Conservation (phyloP, 768 basidiomycete species). For the Mycena capillaripes region DNA sequence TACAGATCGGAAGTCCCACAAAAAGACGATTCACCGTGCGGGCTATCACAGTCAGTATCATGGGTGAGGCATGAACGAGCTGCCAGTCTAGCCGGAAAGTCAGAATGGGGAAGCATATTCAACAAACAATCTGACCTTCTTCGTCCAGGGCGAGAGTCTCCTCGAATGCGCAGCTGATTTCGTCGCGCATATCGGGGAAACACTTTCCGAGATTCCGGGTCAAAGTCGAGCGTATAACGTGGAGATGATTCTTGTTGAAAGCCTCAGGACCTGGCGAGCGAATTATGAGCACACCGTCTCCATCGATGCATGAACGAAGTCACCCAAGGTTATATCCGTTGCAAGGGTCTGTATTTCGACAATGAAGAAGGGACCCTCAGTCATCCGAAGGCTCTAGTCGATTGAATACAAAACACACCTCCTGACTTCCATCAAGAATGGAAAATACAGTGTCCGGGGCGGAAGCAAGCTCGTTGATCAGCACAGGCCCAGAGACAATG, state of each 20-base stretch:
- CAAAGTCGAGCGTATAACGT: conserved; percentile 4
- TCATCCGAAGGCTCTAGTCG: neutral
- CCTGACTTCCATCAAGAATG: neutral
- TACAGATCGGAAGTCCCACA: conserved; percentile 65
- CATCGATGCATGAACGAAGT: too few relatives aligned
- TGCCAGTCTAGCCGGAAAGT: conserved; percentile 60
- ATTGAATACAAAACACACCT: neutral
- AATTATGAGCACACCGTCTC: too few relatives aligned
- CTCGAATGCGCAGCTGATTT: conserved; percentile 22
- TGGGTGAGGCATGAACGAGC: conserved; percentile 42
- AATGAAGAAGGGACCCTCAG: neutral
- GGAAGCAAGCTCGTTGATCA: neutral
- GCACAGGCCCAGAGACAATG: neutral
- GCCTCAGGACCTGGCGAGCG: too few relatives aligned
- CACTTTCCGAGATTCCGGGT: conserved; percentile 18
- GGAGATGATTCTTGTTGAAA: conserved; percentile 5
- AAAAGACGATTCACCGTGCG: conserved; percentile 61
- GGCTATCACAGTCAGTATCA: conserved; percentile 51
- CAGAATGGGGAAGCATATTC: neutral
- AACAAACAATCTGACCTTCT: neutral
- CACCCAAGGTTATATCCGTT: neutral
- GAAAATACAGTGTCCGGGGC: conserved; percentile 10
- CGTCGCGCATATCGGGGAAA: conserved; percentile 26
- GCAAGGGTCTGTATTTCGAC: neutral
- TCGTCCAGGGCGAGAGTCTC: neutral